A percentile compares a stretch with the other conserved stretches of the same genome.
phyloP scores from a whole-genome alignment of 495 filamentous ascomycete species.

The Geopyxis carbonaria region DNA sequence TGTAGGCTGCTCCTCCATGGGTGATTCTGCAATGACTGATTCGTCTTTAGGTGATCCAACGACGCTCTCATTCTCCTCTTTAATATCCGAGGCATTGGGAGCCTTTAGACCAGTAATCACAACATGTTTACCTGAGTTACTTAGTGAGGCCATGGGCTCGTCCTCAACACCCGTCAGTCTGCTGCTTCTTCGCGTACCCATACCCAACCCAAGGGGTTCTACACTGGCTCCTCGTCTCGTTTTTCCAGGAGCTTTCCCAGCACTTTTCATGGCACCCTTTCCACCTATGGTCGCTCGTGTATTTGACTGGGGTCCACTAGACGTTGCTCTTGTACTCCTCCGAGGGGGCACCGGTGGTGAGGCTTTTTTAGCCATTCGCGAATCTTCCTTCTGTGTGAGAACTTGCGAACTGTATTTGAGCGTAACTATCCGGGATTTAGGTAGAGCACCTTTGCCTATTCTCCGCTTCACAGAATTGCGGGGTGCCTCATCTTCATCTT shows the following conservation, averaged over 20 bases:
- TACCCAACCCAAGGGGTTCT: conserved; percentile 11
- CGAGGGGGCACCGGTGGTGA: conserved; percentile 1
- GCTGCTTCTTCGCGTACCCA: conserved; percentile 16
- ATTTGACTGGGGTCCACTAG: conserved; percentile 8
- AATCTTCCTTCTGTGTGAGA: background rate
- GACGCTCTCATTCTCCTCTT: too few relatives aligned
- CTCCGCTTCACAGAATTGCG: too few relatives aligned
- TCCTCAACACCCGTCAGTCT: conserved; percentile 14
- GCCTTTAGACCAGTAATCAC: conserved; percentile 3
- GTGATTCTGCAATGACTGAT: too few relatives aligned
- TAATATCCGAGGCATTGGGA: background rate
- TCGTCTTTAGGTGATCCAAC: too few relatives aligned
- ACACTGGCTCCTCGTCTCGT: conserved; percentile 15
- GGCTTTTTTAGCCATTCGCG: background rate
- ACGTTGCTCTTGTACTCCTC: conserved; percentile 18
- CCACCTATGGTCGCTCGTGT: conserved; percentile 15
- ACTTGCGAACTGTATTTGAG: conserved; percentile 6
- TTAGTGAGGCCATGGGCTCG: conserved; percentile 15
- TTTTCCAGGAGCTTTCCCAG: background rate
- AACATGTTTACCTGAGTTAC: conserved; percentile 18
- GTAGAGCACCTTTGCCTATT: background rate
- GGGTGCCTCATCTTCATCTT: background rate
- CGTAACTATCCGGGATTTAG: conserved; percentile 13
- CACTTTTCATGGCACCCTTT: conserved; percentile 14
- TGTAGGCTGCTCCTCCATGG: conserved; percentile 2